A percentile compares a stretch with the other conserved stretches of the same genome.
Conservation (phyloP, 495 filamentous ascomycete species). For the Penicillium mononematosum region DNA sequence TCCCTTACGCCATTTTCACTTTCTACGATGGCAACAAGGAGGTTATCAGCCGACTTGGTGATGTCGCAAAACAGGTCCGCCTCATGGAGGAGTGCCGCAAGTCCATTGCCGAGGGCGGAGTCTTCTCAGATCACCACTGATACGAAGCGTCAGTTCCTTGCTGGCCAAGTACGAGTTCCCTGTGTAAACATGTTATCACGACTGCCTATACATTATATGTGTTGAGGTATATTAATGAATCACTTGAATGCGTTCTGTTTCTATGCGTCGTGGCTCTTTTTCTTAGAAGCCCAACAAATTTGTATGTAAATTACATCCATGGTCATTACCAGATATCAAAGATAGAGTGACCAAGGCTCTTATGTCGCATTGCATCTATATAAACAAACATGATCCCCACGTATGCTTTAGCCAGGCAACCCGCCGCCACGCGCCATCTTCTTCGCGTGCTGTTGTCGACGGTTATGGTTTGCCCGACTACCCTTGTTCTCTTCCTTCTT, state of each 20-base stretch:
- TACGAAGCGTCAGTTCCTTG: conserved; percentile 3
- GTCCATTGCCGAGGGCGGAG: conserved; percentile 46
- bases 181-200: conserved; percentile 6
- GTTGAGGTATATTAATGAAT: conserved; percentile 19
- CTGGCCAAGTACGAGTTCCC: conserved; percentile 15
- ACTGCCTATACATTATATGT: conserved; percentile 1
- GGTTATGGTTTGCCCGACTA: conserved; percentile 73
- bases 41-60: conserved; percentile 78
- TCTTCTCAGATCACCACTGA: conserved; percentile 38
- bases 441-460: conserved; percentile 69
- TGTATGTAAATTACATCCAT: conserved; percentile 10
- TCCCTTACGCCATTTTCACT: conserved; percentile 91
- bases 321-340: conserved; percentile 15
- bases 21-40: conserved; percentile 91
- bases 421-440: conserved; percentile 71
- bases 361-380: not conserved
- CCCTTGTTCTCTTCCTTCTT: conserved; percentile 79
- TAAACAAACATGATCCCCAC: not conserved
- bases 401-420: conserved; percentile 43
- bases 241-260: conserved; percentile 12
- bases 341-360: not conserved
- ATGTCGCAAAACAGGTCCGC: conserved; percentile 82
- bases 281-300: not conserved
- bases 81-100: conserved; percentile 87
- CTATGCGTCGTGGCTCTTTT: not conserved